Base-by-base conservation (phyloP, 2,329 filamentous ascomycete genomes). In the Aureobasidium uvarum region DNA sequence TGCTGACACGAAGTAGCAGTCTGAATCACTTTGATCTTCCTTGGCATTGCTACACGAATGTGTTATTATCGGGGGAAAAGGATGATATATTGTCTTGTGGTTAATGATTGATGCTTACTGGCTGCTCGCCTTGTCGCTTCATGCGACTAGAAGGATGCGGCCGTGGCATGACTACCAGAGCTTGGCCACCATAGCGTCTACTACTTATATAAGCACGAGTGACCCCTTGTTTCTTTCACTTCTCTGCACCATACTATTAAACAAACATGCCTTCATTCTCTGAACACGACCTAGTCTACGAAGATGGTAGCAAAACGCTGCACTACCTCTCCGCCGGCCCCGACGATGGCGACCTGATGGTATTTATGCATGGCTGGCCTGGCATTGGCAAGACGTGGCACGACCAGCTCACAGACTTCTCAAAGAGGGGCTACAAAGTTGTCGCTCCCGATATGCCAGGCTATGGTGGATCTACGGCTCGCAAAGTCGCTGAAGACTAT, bases 311-410 rank as follows among this genome's bases (percentile, higher is more conserved):
- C 50, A 71, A 72, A 64, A 71, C 70, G 62, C 70, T 71, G 20
- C 69, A 69, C 65, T 73, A 72, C 64, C 66, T 70, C n/a, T 70
- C 71, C 38, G 69, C 70, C 46, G 72, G 72, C 10, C 71, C 72
- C 3, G 65, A 67, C 16, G 54, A 71, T 63, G 72, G 71, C 2
- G 69, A 70, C 7, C 65, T 72, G n/a, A 55, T 73, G 51, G 68
- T 73, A 55, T 73, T 73, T 41, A 66, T 73, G 52, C 72, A 73
- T 64, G 71, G 71, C 54, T 78, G 76, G 76, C 75, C 75, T 0
- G 76, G 72, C 18, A 73, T 77, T 56, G 75, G 70, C 7, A 71
- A 74, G 54, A 71, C 71, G 18, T 77, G 76, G 76, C 75, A 74
- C 50, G 69, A 71, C 18, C 75, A 77, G 45, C 70, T 77, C 10